Conservation (phyloP, 257 asterid species). For the Lavandula angustifolia region DNA sequence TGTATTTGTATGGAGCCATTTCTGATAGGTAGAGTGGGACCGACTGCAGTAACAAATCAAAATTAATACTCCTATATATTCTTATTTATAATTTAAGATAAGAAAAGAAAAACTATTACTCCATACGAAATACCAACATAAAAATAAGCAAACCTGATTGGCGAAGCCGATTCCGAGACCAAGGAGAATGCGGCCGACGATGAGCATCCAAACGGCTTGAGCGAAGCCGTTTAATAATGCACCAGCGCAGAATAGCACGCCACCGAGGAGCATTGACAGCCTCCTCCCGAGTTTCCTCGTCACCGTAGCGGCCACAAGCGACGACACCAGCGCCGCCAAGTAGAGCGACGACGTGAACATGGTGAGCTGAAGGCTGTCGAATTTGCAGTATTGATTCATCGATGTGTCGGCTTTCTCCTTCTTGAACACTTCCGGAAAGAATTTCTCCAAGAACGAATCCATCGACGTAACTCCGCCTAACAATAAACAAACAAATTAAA, state of each 20-base stretch:
- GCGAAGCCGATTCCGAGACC: slow-evolving; percentile 93
- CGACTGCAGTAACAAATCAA: slow-evolving; percentile 32
- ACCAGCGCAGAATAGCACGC: slow-evolving; percentile 66
- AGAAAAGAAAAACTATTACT: too few species aligned
- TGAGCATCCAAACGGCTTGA: slow-evolving; percentile 60
- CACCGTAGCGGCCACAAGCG: slow-evolving; percentile 65
- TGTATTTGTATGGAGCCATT: slow-evolving; percentile 60
- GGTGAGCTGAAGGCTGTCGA: slow-evolving; percentile 67
- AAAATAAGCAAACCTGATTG: slow-evolving; percentile 53
- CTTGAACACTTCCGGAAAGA: slow-evolving; percentile 61
- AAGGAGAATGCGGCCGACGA: slow-evolving; percentile 73
- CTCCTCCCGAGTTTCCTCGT: slow-evolving; percentile 70
- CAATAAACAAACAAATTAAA: neutral
- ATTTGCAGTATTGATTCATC: slow-evolving; percentile 79
- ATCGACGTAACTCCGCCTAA: slow-evolving; percentile 90
- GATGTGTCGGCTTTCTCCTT: slow-evolving; percentile 49
- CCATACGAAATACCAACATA: too few species aligned
- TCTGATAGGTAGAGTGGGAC: slow-evolving; percentile 60
- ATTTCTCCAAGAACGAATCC: slow-evolving; percentile 68
- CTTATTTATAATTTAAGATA: too few species aligned
- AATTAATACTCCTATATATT: too few species aligned
- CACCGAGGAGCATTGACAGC: slow-evolving; percentile 76
- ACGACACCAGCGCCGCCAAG: slow-evolving; percentile 72
- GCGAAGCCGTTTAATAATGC: slow-evolving; percentile 80
- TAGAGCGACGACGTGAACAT: slow-evolving; percentile 85